These are phyloP conservation scores for Capsicum chinense DNA, from an alignment of 257 asterid species.

Conservation along the genomic window DNA sequence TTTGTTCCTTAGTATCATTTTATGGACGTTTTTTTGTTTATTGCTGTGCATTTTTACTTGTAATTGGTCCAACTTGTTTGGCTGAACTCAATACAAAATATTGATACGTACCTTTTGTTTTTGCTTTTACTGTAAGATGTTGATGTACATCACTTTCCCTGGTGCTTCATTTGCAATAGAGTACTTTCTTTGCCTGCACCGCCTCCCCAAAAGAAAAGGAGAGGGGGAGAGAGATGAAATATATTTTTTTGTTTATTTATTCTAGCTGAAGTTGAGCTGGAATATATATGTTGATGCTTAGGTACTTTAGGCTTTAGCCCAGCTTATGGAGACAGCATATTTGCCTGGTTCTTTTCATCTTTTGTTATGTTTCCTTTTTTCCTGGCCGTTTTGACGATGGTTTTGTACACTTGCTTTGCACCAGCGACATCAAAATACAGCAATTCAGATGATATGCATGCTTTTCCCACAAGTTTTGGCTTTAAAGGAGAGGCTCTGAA, in stretches of 20 bases:
- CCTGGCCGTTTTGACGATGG: conserved; percentile 25
- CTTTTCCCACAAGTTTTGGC: conserved; percentile 53
- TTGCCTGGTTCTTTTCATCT: neutral
- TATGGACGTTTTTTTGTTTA: neutral
- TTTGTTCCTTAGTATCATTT: neutral
- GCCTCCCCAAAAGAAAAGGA: neutral
- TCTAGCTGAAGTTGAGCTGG: neutral
- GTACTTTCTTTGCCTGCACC: neutral
- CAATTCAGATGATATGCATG: conserved; percentile 45
- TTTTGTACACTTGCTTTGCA: conserved; percentile 36
- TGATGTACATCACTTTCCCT: neutral
- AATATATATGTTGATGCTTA: neutral
- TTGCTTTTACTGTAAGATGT: neutral
- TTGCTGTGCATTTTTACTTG: neutral
- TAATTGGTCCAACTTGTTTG: neutral
- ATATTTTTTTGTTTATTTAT: neutral
- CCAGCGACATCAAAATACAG: conserved; percentile 75
- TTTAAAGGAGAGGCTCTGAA: conserved; percentile 81
- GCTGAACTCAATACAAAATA: neutral
- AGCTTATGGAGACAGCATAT: neutral
- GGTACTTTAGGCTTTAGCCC: neutral
- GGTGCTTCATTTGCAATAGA: neutral
- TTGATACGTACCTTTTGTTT: neutral
- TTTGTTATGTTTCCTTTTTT: conserved; percentile 24
- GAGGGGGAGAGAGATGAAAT: neutral